Base-by-base conservation (phyloP, 1,139 yeast species). In the Hansenula sp. region DNA sequence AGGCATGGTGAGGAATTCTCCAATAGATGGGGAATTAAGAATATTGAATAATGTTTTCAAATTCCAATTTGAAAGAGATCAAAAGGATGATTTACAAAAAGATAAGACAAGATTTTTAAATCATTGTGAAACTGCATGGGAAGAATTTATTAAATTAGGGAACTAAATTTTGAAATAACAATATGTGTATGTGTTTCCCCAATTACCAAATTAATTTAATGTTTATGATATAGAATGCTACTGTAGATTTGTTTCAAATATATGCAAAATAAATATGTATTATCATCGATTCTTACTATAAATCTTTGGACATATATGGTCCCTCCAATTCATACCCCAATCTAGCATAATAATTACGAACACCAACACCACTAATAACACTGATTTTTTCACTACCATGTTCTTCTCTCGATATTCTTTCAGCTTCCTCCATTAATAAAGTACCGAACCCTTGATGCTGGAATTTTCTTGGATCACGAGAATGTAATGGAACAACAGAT, bases 391-490 rank as follows among this genome's bases (percentile, higher is more conserved):
- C 73, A 12, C 96, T 84, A 0, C 97, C 96, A 63, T 93, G 99
- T 63, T 93, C 99, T 60, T 91, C 96, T 44, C 81, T 76, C 2
- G 99, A 95, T 47, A 93, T 93, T 55, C 97, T 76, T 57, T 90
- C 98, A 3, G 99, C 99, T 65, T 93, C 99, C 66, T 94, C 99
- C 99, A 93, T 93, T 45, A 93, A 69, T 57, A 93, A 73, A 2
- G 99, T 91, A 50, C 99, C 99, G 62, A 93, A 93, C 17, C 99
- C 99, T 74, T 94, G 99, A 71, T 93, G 99, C 71, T 93, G 99
- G 71, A 93, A 93, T 65, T 93, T 93, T 59, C 96, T 78, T 42
- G 99, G 99, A 66, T 93, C 99, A 56, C 98, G 77, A n/a, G 95
- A 86, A 64, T 94, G 99, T 51, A 93, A 70, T 2, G 99, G 99